phyloP scores from a whole-genome alignment of 257 asterid genomes.

The Solanum pinnatisectum region DNA sequence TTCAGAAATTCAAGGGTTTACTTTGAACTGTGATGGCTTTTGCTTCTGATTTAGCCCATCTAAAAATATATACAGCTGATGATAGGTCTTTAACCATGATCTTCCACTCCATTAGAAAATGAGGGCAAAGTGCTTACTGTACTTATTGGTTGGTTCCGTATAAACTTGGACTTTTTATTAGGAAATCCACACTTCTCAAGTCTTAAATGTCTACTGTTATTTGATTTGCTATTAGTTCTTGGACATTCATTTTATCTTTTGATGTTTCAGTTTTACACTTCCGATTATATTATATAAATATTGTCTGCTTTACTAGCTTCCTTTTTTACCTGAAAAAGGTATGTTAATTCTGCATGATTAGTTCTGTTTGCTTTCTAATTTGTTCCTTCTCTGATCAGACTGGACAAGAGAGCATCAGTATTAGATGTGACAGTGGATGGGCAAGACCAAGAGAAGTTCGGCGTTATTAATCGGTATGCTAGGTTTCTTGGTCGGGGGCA shows the following conservation, averaged over 20 bases:
- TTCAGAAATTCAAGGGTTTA: neutral
- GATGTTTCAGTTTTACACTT: neutral
- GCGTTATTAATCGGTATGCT: conserved; percentile 72
- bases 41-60: neutral
- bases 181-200: neutral
- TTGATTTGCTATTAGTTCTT: neutral
- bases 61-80: neutral
- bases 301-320: neutral
- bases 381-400: conserved; percentile 32
- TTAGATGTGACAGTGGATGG: conserved; percentile 62
- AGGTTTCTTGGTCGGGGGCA: conserved; percentile 78
- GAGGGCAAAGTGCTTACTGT: neutral
- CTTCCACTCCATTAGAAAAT: neutral
- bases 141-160: neutral
- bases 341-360: neutral
- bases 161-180: neutral
- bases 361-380: neutral
- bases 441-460: conserved; percentile 80
- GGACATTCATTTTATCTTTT: neutral
- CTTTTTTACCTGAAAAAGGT: neutral
- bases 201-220: neutral
- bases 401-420: conserved; percentile 67
- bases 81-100: neutral
- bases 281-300: neutral
- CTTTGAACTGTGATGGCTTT: neutral